Base-by-base conservation (phyloP, 2,329 filamentous ascomycete genomes). In the Cordyceps pruinosa region DNA sequence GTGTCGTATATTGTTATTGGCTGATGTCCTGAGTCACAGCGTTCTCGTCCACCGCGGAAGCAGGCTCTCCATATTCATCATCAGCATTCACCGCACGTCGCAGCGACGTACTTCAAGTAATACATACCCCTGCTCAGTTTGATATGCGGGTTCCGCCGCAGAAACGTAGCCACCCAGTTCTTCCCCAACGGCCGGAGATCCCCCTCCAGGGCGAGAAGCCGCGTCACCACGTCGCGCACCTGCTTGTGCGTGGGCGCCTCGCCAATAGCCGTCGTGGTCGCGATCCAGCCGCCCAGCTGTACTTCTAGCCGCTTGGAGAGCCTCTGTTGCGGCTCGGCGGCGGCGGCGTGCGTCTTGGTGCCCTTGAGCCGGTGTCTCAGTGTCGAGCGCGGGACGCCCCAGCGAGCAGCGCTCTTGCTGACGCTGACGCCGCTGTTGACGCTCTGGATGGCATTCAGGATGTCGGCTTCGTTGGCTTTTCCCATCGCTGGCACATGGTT, bases 281-380 rank as follows among this genome's bases (percentile, higher is more conserved):
- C 7, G n/a, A 60, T 47, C 59, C 53, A 61, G 12, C 58, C 25
- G 21, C 21, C 48, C 15, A 61, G 52, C 28, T 57, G 17, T 5
- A 15, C 5, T 21, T 62, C 61, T 21, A 58, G 50, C 19, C 51
- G n/a, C n/a, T 45, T 52, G 8, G 50, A 58, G 13, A 61, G 55
- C 5, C 58, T 46, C 10, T 61, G 53, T 23, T 37, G 21, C 32
- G 32, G 19, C 19, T 55, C 52, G 25, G 42, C 30, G 2, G 42
- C 52, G 10, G 21, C 34, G 9, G 21, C 17, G 28, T 47, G 42
- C 15, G 42, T 45, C 30, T n/a, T 28, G 17, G 28, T 54, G 17
- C 52, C 52, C 12, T 39, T 46, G 13, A 55, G 25, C 5, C 52
- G 42, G 15, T 39, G 21, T 34, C 30, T 37, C 32, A 55, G 34